These are phyloP conservation scores for Lentinula boryana DNA, from an alignment of 768 basidiomycete genomes.

Conservation along the genomic window DNA sequence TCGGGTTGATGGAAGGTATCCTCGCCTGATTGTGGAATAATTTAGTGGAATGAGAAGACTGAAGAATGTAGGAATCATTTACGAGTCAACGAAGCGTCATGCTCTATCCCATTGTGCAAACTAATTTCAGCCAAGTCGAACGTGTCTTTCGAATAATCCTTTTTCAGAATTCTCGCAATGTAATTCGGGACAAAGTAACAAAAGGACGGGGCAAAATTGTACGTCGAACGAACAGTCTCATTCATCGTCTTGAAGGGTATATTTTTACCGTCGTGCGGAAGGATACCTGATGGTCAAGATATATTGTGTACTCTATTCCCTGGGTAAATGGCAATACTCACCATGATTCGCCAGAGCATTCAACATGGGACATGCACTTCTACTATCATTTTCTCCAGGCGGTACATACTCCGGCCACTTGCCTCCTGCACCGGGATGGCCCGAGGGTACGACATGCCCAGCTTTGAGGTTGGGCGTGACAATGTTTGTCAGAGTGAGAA, in stretches of 20 bases:
- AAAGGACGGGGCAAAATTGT: slow-evolving; percentile 68
- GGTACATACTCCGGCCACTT: slow-evolving; percentile 64
- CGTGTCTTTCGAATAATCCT: slow-evolving; percentile 49
- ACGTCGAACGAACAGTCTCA: slow-evolving; percentile 43
- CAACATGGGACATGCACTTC: slow-evolving; percentile 68
- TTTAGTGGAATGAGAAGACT: background rate
- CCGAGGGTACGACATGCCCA: slow-evolving; percentile 52
- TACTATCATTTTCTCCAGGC: slow-evolving; percentile 57
- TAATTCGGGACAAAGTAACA: slow-evolving; percentile 60
- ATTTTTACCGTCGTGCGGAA: slow-evolving; percentile 60
- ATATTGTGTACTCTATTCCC: background rate
- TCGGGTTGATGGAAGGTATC: slow-evolving; percentile 41
- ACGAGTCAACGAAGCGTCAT: slow-evolving; percentile 61
- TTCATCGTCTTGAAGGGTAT: slow-evolving; percentile 55
- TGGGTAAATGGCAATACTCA: slow-evolving; percentile 22
- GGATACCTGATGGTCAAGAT: slow-evolving; percentile 42
- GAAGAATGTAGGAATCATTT: slow-evolving; percentile 24
- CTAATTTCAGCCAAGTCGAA: slow-evolving; percentile 65
- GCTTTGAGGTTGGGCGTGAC: slow-evolving; percentile 40
- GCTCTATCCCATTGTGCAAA: slow-evolving; percentile 72
- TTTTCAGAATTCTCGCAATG: slow-evolving; percentile 52
- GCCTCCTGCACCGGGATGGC: slow-evolving; percentile 51
- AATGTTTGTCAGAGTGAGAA: slow-evolving; percentile 45
- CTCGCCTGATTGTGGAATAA: slow-evolving; percentile 33
- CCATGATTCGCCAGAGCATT: slow-evolving; percentile 86